Evolutionary conservation across 441 rosid genomes (phyloP).

Genomic region (Gossypium schwendimanii): DNA sequence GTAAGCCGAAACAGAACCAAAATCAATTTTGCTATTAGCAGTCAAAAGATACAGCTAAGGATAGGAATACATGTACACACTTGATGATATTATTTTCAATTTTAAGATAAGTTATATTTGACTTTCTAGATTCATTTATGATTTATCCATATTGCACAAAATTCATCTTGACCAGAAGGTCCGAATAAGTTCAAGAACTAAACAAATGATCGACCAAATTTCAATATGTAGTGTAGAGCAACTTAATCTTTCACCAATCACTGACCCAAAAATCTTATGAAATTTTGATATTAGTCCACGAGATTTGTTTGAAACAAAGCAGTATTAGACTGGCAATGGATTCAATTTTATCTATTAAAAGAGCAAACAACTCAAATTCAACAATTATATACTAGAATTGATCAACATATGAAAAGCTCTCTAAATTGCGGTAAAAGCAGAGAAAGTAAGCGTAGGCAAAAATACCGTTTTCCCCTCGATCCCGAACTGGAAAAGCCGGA

Average conservation of each 20-base stretch:
- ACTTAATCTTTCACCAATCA: background rate
- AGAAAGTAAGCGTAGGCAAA: background rate
- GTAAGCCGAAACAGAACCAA: background rate
- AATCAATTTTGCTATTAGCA: background rate
- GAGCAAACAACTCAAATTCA: background rate
- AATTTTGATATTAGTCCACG: background rate
- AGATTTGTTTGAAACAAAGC: background rate
- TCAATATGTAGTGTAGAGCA: background rate
- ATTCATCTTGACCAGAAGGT: background rate
- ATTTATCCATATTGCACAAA: background rate
- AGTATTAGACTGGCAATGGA: background rate
- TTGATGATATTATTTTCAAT: background rate
- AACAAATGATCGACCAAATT: background rate
- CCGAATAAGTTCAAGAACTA: background rate
- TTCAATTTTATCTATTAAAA: background rate
- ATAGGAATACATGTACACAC: background rate
- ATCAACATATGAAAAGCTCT: background rate
- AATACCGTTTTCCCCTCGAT: conserved; percentile 79
- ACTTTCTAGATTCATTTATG: background rate
- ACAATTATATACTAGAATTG: background rate
- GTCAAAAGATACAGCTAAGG: background rate
- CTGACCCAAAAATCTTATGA: background rate
- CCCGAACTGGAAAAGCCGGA: conserved; percentile 71
- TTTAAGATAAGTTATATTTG: background rate
- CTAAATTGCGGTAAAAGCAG: background rate